These are phyloP conservation scores for Fusarium continuum DNA, from an alignment of 2,329 filamentous ascomycete genomes.

Conservation along the genomic window DNA sequence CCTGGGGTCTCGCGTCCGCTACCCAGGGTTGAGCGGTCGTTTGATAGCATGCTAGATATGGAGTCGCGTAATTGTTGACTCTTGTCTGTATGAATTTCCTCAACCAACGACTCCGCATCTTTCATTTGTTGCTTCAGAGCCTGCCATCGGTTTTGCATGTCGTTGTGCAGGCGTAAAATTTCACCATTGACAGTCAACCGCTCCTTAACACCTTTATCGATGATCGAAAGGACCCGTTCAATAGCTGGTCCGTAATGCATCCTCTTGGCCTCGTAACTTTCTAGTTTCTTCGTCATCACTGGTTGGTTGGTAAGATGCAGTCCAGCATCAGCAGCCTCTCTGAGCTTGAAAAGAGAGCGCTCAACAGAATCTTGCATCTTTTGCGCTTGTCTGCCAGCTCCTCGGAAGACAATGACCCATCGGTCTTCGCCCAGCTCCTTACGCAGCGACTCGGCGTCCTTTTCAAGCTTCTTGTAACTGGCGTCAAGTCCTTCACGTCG, in stretches of 20 bases:
- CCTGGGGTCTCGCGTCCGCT: slow-evolving; percentile 77
- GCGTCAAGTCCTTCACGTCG: slow-evolving; percentile 78
- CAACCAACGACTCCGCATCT: slow-evolving; percentile 78
- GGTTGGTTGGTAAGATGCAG: slow-evolving; percentile 77
- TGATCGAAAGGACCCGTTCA: slow-evolving; percentile 88
- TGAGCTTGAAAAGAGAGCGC: slow-evolving; percentile 83
- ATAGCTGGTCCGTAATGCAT: slow-evolving; percentile 94
- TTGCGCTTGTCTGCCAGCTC: slow-evolving; percentile 88
- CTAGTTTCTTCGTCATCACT: slow-evolving; percentile 80
- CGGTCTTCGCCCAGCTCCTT: slow-evolving; percentile 94
- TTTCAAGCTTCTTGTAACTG: slow-evolving; percentile 88
- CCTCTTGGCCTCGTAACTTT: slow-evolving; percentile 95
- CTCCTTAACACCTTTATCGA: slow-evolving; percentile 94
- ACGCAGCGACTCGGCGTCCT: slow-evolving; percentile 87
- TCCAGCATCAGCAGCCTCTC: slow-evolving; percentile 79
- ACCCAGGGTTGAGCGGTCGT: slow-evolving; percentile 75
- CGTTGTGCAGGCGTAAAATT: slow-evolving; percentile 84
- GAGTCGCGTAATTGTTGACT: slow-evolving; percentile 88
- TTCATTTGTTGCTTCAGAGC: slow-evolving; percentile 78
- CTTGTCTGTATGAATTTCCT: slow-evolving; percentile 73
- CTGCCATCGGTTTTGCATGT: slow-evolving; percentile 85
- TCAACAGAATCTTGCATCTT: slow-evolving; percentile 98
- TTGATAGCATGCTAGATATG: slow-evolving; percentile 89
- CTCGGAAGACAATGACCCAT: slow-evolving; percentile 95
- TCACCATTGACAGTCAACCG: slow-evolving; percentile 97